phyloP scores from a whole-genome alignment of 371 early-diverging fungal species.

The Actinomortierella wolfii region DNA sequence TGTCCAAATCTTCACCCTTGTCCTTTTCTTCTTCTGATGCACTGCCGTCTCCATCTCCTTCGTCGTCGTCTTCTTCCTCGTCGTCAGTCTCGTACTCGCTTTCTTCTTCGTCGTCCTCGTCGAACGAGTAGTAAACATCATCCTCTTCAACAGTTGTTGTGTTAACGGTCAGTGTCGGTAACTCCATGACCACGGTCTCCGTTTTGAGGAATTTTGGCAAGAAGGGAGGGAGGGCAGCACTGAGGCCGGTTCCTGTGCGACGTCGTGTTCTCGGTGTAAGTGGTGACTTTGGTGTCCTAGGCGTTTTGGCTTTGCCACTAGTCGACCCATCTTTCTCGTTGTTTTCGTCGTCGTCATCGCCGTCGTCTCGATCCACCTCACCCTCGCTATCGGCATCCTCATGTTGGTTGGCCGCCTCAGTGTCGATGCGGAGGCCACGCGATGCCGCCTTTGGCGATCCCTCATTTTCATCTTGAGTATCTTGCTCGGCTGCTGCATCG shows the following conservation, averaged over 20 bases:
- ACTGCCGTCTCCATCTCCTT: constrained; percentile 4
- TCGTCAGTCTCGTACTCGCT: constrained; percentile 16
- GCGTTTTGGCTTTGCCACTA: not conserved
- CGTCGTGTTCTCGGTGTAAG: constrained; percentile 18
- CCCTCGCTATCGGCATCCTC: not conserved
- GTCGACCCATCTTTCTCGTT: not conserved
- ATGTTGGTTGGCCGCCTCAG: not conserved
- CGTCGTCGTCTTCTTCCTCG: constrained; percentile 22
- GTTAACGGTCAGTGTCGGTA: constrained; percentile 38
- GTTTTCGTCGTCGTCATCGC: constrained; percentile 3
- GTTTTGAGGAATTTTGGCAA: constrained; percentile 21
- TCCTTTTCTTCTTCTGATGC: constrained; percentile 5
- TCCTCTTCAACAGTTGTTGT: constrained; percentile 32
- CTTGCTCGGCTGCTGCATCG: not conserved
- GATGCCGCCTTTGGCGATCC: not conserved
- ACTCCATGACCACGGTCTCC: constrained; percentile 29
- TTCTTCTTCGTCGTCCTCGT: constrained; percentile 14
- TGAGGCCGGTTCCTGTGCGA: constrained; percentile 33
- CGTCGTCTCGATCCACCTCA: not conserved
- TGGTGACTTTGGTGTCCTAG: constrained; percentile 15
- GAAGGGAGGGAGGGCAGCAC: constrained; percentile 24
- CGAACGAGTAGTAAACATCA: constrained; percentile 7
- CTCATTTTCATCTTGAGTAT: not conserved
- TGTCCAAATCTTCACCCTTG: not conserved
- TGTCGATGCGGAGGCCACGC: constrained; percentile 8